These are phyloP conservation scores for Lasiodiplodia citricola DNA, from an alignment of 2,329 filamentous ascomycete genomes.

Conservation along the genomic window DNA sequence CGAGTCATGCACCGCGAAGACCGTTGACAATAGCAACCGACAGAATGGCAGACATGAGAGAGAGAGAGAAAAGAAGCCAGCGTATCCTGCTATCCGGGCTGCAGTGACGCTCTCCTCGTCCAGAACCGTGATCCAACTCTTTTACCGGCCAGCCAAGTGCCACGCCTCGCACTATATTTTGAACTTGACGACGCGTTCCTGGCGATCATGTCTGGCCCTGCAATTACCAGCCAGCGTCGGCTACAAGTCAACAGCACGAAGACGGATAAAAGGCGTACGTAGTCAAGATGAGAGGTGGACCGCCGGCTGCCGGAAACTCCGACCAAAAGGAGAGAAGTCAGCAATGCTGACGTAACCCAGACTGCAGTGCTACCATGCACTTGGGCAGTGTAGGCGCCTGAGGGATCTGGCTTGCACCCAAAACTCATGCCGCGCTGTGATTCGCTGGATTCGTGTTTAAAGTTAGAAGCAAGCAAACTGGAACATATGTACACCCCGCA, in stretches of 20 bases:
- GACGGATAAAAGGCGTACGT: constrained; percentile 11
- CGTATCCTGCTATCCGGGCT: neutral
- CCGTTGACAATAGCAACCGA: neutral
- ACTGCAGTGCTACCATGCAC: neutral
- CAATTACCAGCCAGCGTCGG: constrained; percentile 10
- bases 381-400: no score
- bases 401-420: no score
- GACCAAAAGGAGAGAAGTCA: neutral
- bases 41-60: neutral
- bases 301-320: neutral
- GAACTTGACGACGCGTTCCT: constrained; percentile 3
- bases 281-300: neutral
- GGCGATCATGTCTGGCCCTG: constrained; percentile 10
- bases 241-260: neutral
- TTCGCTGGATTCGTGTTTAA: neutral
- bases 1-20: constrained; percentile 3
- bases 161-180: neutral
- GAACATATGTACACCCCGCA: neutral
- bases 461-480: neutral
- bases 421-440: neutral
- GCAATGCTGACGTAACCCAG: neutral
- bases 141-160: neutral
- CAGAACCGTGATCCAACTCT: neutral
- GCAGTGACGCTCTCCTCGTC: neutral
- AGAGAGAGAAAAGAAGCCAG: neutral